phyloP scores from a whole-genome alignment of 768 basidiomycete species.

The Candolleomyces aberdarensis region DNA sequence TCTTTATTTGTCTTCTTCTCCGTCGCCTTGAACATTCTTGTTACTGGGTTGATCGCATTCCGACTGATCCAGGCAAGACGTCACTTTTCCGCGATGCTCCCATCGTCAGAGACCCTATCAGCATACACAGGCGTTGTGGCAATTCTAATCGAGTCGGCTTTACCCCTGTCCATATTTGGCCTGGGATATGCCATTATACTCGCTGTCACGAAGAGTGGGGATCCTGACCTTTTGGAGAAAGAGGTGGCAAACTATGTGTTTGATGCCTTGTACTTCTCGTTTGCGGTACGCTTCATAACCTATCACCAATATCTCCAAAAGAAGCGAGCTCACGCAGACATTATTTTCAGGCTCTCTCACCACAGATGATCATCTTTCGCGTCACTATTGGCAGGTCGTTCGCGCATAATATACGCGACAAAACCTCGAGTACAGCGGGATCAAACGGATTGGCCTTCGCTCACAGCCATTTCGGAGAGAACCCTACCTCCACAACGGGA shows the following conservation, averaged over 20 bases:
- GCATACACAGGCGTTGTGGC: background rate
- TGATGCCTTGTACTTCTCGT: background rate
- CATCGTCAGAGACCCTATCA: background rate
- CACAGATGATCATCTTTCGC: constrained; percentile 6
- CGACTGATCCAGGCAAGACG: background rate
- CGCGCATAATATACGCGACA: background rate
- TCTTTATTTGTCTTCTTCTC: background rate
- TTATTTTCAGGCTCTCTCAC: background rate
- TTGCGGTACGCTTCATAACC: background rate
- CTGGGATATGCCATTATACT: background rate
- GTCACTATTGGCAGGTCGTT: constrained; percentile 3
- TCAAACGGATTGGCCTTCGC: background rate
- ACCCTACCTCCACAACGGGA: background rate
- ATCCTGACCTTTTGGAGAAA: background rate
- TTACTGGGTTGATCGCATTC: constrained; percentile 1
- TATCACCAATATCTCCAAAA: background rate
- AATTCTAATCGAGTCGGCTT: constrained; percentile 5
- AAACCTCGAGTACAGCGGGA: background rate
- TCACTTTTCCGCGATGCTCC: background rate
- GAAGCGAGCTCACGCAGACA: background rate
- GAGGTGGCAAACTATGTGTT: background rate
- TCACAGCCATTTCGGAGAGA: background rate
- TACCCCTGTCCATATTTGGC: background rate
- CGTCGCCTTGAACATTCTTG: background rate
- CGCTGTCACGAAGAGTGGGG: background rate